Percentiles rank a stretch among this genome's conserved stretches.
These are phyloP conservation scores for Diaporthe sp. DNA, from an alignment of 2,329 filamentous ascomycete species.

Conservation along the genomic window DNA sequence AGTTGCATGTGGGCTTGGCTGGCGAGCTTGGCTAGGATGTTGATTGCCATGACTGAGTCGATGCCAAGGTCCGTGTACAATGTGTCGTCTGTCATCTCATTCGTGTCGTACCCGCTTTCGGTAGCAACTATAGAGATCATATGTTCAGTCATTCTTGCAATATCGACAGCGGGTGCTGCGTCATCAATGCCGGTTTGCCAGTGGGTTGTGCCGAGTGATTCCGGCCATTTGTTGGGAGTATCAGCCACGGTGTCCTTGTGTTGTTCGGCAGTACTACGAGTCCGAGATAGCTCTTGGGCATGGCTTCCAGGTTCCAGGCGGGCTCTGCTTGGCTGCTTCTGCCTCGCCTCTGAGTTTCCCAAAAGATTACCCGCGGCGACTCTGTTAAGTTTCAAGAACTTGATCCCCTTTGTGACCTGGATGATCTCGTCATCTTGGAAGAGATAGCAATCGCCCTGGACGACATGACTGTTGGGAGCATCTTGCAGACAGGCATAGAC, in stretches of 20 bases:
- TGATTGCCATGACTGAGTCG: background rate
- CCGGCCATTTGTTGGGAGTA: background rate
- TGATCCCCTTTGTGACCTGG: background rate
- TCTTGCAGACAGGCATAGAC: conserved; percentile 2
- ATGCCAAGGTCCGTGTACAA: background rate
- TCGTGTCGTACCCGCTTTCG: background rate
- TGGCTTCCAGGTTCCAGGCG: background rate
- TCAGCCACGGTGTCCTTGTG: background rate
- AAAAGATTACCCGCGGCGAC: background rate
- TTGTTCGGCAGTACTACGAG: background rate
- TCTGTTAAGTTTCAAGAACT: background rate
- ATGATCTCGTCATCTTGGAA: background rate
- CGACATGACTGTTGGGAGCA: background rate
- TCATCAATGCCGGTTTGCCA: background rate
- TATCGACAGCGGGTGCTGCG: background rate
- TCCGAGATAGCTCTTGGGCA: background rate
- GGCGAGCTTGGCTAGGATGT: background rate
- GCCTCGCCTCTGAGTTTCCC: background rate
- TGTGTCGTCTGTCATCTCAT: conserved; percentile 7
- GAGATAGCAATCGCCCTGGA: background rate
- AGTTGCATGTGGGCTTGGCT: background rate
- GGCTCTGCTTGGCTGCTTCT: background rate
- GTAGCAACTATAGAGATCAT: background rate
- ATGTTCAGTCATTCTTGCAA: background rate
- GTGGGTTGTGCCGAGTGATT: background rate